phyloP scores from a whole-genome alignment of 768 basidiomycete species.

The Mycena epipterygia region DNA sequence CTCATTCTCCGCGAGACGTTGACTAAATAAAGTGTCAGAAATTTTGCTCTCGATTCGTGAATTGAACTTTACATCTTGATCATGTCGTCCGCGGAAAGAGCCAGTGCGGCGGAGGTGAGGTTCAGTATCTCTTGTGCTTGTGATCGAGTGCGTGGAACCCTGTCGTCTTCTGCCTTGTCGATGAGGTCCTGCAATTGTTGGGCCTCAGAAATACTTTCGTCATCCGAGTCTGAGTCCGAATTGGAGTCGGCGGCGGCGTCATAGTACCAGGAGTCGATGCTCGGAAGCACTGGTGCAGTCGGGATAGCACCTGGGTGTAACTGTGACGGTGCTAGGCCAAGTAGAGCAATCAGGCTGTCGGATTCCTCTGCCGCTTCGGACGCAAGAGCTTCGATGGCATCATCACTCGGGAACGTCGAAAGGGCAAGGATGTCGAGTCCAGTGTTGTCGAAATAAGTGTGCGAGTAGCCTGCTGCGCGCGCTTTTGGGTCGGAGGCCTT shows the following conservation, averaged over 20 bases:
- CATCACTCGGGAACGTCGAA: conserved; percentile 38
- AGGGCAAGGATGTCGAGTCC: conserved; percentile 40
- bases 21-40: neutral
- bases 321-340: conserved; percentile 35
- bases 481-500: conserved; percentile 32
- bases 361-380: conserved; percentile 36
- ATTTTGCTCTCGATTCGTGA: neutral
- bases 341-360: conserved; percentile 33
- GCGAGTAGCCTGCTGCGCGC: conserved; percentile 40
- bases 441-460: conserved; percentile 43
- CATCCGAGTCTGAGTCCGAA: neutral
- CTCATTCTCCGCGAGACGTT: neutral
- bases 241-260: neutral
- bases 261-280: conserved; percentile 9
- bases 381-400: conserved; percentile 29
- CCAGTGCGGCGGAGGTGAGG: conserved; percentile 14
- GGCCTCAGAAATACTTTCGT: neutral
- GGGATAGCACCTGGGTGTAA: neutral
- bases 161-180: neutral
- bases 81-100: conserved; percentile 27
- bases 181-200: conserved; percentile 7
- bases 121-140: neutral
- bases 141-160: neutral
- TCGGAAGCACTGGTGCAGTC: neutral
- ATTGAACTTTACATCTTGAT: conserved; percentile 8